Evolutionary conservation across 108 stramenopile species (phyloP), one percentile per base, ranked within the genome.

Genomic region (Discostella pseudostelligera): DNA sequence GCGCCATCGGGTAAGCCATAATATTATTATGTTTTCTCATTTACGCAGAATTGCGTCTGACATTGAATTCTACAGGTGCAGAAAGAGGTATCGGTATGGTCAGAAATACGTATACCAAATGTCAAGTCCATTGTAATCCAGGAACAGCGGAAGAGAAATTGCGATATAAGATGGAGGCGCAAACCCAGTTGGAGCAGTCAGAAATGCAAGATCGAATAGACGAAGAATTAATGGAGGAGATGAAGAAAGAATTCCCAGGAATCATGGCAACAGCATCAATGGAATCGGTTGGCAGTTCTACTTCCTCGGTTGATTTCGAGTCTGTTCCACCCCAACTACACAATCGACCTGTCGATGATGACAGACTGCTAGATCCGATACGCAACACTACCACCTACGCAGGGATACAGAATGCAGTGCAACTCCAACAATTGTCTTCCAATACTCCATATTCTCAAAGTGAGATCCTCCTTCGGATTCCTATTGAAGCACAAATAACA

Each of bases 61-160:
- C 56, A 57, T 35, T 12, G 17, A 21, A 1, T 56, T 17, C 2
- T 19, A 7, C 70, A 39, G 90, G 92, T 21, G 87, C 92, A 11
- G 67, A 74, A 6, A 71, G 92, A 10, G 92, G 92, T 0, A 37
- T 93, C 14, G 92, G 88, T 1, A 89, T 93, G 88, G 82, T 93
- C 8, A 70, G 75, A 9, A 75, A 88, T 53, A 43, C 44, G 11
- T 89, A 80, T 42, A 78, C 79, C 39, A 67, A 70, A 36, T 93
- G 91, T 72, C 91, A 93, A 70, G 72, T 62, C 22, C 37, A 62
- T 10, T 93, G 91, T 56, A 47, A 56, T 49, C 91, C 91, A 11
- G 90, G 90, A 3, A 66, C 79, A 9, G 67, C 74, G 26, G 60
- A 69, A 19, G 87, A 87, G 57, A 81, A 76, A 62, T 42, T 70